These are phyloP conservation scores for Chaetomium tenue DNA, from an alignment of 495 filamentous ascomycete species.

Conservation along the genomic window DNA sequence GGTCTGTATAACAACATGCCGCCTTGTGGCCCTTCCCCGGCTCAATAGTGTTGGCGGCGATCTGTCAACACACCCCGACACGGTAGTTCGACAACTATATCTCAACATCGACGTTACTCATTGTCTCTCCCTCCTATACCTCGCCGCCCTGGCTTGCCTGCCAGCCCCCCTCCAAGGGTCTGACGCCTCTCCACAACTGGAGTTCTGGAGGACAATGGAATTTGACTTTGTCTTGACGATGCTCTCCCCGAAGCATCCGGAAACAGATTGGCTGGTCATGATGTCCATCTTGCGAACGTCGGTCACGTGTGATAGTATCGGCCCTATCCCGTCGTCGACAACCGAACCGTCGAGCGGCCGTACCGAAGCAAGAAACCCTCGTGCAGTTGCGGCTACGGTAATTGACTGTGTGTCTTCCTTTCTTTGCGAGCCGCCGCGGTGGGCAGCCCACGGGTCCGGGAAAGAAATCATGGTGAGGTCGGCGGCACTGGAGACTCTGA, in stretches of 20 bases:
- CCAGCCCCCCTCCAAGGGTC: conserved; percentile 14
- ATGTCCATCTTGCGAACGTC: conserved; percentile 45
- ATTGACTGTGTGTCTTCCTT: conserved; percentile 45
- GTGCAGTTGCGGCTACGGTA: conserved; percentile 36
- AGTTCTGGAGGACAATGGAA: conserved; percentile 49
- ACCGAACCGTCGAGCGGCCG: conserved; percentile 16
- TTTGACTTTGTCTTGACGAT: conserved; percentile 48
- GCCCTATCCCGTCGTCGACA: conserved; percentile 39
- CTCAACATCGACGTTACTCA: conserved; percentile 41
- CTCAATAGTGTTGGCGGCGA: conserved; percentile 32
- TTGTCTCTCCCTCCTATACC: conserved; percentile 43
- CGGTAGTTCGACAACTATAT: conserved; percentile 25
- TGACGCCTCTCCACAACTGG: conserved; percentile 25
- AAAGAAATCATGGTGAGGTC: conserved; percentile 35
- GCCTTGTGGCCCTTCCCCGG: conserved; percentile 33
- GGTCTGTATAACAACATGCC: conserved; percentile 40
- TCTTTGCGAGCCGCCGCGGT: conserved; percentile 40
- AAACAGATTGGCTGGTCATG: conserved; percentile 43
- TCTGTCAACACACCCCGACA: conserved; percentile 29
- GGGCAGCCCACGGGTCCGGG: conserved; percentile 36
- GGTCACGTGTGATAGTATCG: conserved; percentile 43
- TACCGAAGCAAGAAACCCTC: conserved; percentile 26
- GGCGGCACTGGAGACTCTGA: conserved; percentile 39
- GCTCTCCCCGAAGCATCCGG: conserved; percentile 46
- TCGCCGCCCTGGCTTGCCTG: conserved; percentile 42